Conservation (phyloP, 768 basidiomycete genomes). For the Imleria badia region DNA sequence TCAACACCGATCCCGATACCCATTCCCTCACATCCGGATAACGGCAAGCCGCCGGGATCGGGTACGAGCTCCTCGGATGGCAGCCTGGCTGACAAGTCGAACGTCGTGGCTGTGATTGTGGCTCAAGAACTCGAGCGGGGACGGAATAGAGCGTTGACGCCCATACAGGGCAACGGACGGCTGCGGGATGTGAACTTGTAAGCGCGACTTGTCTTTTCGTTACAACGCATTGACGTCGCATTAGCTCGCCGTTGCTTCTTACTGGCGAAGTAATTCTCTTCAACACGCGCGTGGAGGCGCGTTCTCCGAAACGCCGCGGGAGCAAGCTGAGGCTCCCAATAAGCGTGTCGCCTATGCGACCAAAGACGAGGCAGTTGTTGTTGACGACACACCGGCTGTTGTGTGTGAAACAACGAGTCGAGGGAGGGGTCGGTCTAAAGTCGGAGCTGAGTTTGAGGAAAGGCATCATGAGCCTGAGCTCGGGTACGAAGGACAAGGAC, state of each 20-base stretch:
- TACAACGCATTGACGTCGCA: neutral
- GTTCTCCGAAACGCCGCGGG: conserved; percentile 53
- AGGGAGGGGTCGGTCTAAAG: conserved; percentile 44
- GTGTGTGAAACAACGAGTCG: conserved; percentile 51
- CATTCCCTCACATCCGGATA: neutral
- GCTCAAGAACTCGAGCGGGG: conserved; percentile 45
- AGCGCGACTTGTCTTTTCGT: conserved; percentile 11
- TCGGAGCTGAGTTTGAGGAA: conserved; percentile 47
- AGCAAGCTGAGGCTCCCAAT: conserved; percentile 54
- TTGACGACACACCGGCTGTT: conserved; percentile 57
- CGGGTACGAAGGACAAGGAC: conserved; percentile 22
- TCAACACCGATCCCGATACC: conserved; percentile 10
- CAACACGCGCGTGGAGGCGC: conserved; percentile 53
- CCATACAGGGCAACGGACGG: conserved; percentile 49
- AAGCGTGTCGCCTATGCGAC: conserved; percentile 45
- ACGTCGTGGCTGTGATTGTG: conserved; percentile 34
- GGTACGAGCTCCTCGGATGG: conserved; percentile 51
- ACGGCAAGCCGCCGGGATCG: conserved; percentile 30
- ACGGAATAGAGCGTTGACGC: conserved; percentile 52
- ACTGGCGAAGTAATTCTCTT: conserved; percentile 50
- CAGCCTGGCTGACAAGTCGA: conserved; percentile 39
- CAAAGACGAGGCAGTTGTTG: conserved; percentile 54
- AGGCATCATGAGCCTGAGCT: neutral
- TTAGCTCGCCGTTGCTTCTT: conserved; percentile 39
- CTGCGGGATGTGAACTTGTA: conserved; percentile 45